These are phyloP conservation scores for Sphagnum contortum DNA, from an alignment of 225 moss, liverwort and hornwort species.

Conservation along the genomic window DNA sequence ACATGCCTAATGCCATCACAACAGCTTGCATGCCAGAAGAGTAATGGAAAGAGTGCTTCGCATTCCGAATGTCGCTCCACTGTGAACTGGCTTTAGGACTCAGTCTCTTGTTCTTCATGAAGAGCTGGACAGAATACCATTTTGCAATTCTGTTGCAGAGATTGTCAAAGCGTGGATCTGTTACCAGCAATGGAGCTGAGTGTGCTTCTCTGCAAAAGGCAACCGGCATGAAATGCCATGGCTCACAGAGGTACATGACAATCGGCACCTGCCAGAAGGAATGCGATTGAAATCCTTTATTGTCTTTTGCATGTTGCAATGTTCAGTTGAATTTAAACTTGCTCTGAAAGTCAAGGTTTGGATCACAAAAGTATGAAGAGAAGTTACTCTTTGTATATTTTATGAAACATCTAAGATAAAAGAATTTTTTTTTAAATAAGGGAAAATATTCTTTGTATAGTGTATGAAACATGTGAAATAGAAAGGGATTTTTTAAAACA, in stretches of 20 bases:
- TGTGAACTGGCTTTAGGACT: too few species aligned
- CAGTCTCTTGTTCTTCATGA: conserved; percentile 13
- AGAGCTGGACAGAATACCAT: conserved; percentile 33
- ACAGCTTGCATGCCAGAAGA: conserved; percentile 78
- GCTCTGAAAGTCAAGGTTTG: too few species aligned
- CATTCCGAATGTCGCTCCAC: conserved; percentile 29
- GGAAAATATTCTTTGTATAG: too few species aligned
- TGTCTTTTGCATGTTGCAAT: too few species aligned
- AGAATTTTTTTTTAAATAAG: too few species aligned
- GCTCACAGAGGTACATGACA: conserved; percentile 28
- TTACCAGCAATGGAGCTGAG: conserved; percentile 18
- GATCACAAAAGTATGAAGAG: too few species aligned
- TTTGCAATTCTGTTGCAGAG: conserved; percentile 25
- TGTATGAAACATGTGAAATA: too few species aligned
- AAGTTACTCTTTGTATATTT: too few species aligned
- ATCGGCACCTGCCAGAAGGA: conserved; percentile 19
- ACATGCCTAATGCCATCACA: conserved; percentile 56
- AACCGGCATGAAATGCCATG: conserved; percentile 21
- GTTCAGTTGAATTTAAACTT: too few species aligned
- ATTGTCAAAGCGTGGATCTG: conserved; percentile 23
- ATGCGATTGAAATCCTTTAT: too few species aligned
- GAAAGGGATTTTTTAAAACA: too few species aligned
- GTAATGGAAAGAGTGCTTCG: conserved; percentile 48
- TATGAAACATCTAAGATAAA: too few species aligned
- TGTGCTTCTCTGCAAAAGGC: conserved; percentile 16